These are phyloP conservation scores for Suhomyces terraborum DNA, from an alignment of 1,139 yeast genomes.

Conservation along the genomic window DNA sequence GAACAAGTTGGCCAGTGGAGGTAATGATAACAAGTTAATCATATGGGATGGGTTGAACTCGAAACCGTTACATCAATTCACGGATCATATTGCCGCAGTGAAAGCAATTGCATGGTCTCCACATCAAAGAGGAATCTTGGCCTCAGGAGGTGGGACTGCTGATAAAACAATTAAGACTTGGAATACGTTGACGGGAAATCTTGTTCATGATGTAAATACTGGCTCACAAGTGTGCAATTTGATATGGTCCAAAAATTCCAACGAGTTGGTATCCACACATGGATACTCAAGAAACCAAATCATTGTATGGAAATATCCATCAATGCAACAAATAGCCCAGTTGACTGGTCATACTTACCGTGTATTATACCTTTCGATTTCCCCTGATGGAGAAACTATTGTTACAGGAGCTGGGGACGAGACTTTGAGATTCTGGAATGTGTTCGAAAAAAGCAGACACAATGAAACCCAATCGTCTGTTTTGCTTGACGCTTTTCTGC, in stretches of 20 bases:
- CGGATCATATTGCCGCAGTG: slow-evolving; percentile 91
- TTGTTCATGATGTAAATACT: slow-evolving; percentile 79
- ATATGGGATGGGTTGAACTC: slow-evolving; percentile 85
- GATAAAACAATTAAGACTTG: slow-evolving; percentile 89
- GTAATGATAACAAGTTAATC: slow-evolving; percentile 82
- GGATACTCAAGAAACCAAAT: slow-evolving; percentile 92
- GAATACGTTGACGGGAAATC: slow-evolving; percentile 82
- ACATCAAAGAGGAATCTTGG: slow-evolving; percentile 88
- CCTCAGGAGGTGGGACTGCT: slow-evolving; percentile 97
- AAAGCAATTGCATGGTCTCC: slow-evolving; percentile 98
- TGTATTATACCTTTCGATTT: slow-evolving; percentile 82
- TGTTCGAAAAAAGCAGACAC: slow-evolving; percentile 72
- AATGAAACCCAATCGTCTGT: slow-evolving; percentile 64
- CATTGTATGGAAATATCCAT: slow-evolving; percentile 92
- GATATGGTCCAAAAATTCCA: slow-evolving; percentile 89
- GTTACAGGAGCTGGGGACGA: slow-evolving; percentile 99
- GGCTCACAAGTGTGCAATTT: slow-evolving; percentile 96
- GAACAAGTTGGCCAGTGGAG: slow-evolving; percentile 87
- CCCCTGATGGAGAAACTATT: slow-evolving; percentile 98
- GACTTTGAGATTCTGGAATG: slow-evolving; percentile 90
- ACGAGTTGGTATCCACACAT: slow-evolving; percentile 92
- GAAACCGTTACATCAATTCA: slow-evolving; percentile 70
- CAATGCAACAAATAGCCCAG: slow-evolving; percentile 90
- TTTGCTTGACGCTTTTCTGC: slow-evolving; percentile 76
- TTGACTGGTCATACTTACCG: slow-evolving; percentile 93